Conservation (phyloP, 1,284 basidiomycete genomes). For the Cutaneotrichosporon arboriforme region DNA sequence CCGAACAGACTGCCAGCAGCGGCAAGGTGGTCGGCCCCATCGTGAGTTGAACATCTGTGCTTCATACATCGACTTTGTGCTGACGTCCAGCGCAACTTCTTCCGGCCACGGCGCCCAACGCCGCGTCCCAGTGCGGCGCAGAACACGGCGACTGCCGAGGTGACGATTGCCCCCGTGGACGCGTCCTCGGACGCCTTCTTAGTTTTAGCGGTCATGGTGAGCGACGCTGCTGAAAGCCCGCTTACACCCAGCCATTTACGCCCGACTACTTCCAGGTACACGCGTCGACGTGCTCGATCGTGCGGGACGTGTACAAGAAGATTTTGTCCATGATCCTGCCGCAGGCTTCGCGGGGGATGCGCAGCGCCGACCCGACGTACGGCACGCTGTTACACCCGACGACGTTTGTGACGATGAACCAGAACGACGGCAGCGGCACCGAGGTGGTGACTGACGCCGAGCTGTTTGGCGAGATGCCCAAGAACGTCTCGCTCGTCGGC, state of each 20-base stretch:
- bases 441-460: conserved; percentile 28
- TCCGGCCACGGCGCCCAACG: conserved; percentile 15
- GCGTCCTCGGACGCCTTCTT: conserved; percentile 18
- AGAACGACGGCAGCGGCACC: not conserved
- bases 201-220: conserved; percentile 19
- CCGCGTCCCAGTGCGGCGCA: conserved; percentile 11
- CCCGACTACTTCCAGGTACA: conserved; percentile 52
- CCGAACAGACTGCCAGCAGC: conserved; percentile 39
- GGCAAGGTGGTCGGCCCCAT: conserved; percentile 30
- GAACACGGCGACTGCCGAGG: conserved; percentile 18
- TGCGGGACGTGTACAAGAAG: conserved; percentile 51
- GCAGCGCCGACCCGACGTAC: conserved; percentile 10
- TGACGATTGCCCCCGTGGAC: conserved; percentile 17
- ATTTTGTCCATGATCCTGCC: conserved; percentile 37
- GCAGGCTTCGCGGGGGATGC: not conserved
- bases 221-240: not conserved
- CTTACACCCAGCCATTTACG: conserved; percentile 47
- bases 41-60: not conserved
- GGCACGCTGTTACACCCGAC: conserved; percentile 31
- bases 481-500: conserved; percentile 33
- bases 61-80: not conserved
- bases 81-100: conserved; percentile 17
- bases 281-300: conserved; percentile 49
- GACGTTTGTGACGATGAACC: not conserved
- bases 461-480: conserved; percentile 35